phyloP scores from a whole-genome alignment of 768 basidiomycete genomes.

The Candolleomyces efflorescens region DNA sequence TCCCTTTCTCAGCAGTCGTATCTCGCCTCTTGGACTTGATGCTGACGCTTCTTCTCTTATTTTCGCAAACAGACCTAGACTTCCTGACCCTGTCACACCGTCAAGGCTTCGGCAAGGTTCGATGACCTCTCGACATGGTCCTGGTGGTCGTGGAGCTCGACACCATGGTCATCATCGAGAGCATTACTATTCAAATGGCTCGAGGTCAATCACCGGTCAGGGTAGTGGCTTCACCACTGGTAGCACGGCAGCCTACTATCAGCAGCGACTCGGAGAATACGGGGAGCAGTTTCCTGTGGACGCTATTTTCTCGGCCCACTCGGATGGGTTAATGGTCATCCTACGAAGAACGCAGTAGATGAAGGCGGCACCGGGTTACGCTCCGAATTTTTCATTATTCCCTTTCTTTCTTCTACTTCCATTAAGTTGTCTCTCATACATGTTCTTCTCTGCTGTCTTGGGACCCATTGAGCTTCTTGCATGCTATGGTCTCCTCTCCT shows the following conservation, averaged over 20 bases:
- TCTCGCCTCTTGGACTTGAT: not conserved
- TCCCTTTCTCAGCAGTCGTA: not conserved
- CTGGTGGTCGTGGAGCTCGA: not conserved
- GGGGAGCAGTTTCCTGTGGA: conserved; percentile 53
- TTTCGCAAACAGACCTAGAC: conserved; percentile 19
- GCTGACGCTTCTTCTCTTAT: not conserved
- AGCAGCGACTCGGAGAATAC: conserved; percentile 5
- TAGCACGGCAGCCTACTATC: conserved; percentile 1
- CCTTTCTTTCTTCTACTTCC: too few relatives aligned
- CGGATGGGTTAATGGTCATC: conserved; percentile 80
- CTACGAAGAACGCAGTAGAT: conserved; percentile 42
- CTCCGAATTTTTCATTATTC: too few relatives aligned
- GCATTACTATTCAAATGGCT: not conserved
- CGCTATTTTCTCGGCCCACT: conserved; percentile 82
- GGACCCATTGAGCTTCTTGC: too few relatives aligned
- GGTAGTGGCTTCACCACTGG: not conserved
- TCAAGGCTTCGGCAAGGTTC: conserved; percentile 22
- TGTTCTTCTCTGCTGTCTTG: too few relatives aligned
- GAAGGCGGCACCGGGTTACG: not conserved
- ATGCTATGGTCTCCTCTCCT: too few relatives aligned
- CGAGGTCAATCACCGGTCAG: not conserved
- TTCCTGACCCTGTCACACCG: conserved; percentile 28
- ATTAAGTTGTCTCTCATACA: too few relatives aligned
- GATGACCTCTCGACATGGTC: conserved; percentile 5
- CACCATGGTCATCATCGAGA: conserved; percentile 1